Evolutionary conservation across 1,284 basidiomycete species (phyloP), one percentile per base, ranked within the genome.

Genomic region (Papiliotrema terrestris): DNA sequence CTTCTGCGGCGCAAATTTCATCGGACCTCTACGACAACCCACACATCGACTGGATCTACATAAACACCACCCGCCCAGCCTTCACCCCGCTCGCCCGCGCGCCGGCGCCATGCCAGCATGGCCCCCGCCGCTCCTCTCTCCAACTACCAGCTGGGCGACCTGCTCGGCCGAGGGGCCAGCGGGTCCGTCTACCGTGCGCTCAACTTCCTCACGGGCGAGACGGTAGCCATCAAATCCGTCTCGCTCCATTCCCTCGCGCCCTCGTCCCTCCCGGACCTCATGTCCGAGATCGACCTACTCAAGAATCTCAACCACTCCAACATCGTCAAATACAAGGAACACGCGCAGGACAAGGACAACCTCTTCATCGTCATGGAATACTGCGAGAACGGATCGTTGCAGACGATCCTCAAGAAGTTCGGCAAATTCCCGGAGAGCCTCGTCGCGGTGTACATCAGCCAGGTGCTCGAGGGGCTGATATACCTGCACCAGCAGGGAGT

Each of bases 401-500:
- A 96, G 73, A 88, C 88, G 59, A 97, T 98, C 66, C 88, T 88
- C 78, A 97, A 97, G 77, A 86, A 89, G 53, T 98, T 98, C 75
- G 95, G 95, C 62, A 96, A 98, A 79, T 98, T 98, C 70, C 95
- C 95, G 0, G 95, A 98, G 76, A 89, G 85, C 60, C 85, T 98
- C 35, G 95, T 98, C 42, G 93, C 90, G 1, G 91, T 97, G 11
- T 98, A 98, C 78, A 91, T 97, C 66, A 89, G 88, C 47, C 95
- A 98, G 77, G 78, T 83, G 56, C 82, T 97, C 36, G 89, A 95
- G 69, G 93, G 93, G 1, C 81, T 97, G 20, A 86, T 92, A 44
- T 98, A 97, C 73, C 84, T 98, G 13, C 94, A 98, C 71, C 93
- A 96, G 64, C 91, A 95, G 78, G 94, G 93, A 80, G 93, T 97